phyloP scores from a whole-genome alignment of 163 green algal genomes.

The Chlamydomonas reinhardtii region DNA sequence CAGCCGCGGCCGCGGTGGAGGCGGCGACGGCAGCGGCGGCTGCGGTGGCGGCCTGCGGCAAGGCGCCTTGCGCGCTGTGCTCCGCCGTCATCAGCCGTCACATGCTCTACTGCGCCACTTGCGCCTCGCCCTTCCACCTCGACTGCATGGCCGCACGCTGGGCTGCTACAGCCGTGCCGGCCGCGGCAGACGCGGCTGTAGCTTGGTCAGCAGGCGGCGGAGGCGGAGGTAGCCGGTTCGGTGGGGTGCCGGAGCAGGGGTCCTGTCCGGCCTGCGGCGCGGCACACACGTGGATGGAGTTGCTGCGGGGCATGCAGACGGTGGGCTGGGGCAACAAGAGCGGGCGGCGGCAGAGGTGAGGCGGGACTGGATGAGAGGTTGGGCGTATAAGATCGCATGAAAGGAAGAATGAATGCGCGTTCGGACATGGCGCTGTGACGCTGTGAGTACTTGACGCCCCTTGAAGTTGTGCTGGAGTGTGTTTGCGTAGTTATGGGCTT shows the following conservation, averaged over 20 bases:
- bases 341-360: background rate
- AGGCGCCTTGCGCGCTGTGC: background rate
- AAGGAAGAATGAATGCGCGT: no score
- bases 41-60: background rate
- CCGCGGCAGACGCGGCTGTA: background rate
- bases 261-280: constrained; percentile 46
- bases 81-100: constrained; percentile 39
- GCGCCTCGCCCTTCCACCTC: constrained; percentile 57
- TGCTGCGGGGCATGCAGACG: constrained; percentile 59
- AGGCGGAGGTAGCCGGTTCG: constrained; percentile 15
- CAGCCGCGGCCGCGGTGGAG: no score
- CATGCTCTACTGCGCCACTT: constrained; percentile 56
- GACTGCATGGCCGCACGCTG: constrained; percentile 59
- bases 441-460: no score
- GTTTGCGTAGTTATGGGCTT: no score
- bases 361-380: background rate
- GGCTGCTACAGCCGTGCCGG: constrained; percentile 1
- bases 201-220: no score
- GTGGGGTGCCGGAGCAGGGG: constrained; percentile 42
- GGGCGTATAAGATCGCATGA: no score
- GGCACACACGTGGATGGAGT: constrained; percentile 52
- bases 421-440: no score
- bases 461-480: no score
- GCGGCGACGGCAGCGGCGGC: background rate
- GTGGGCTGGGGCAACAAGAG: constrained; percentile 36